Conservation (phyloP, 352 stramenopile genomes). For the Pythium catenulatum region DNA sequence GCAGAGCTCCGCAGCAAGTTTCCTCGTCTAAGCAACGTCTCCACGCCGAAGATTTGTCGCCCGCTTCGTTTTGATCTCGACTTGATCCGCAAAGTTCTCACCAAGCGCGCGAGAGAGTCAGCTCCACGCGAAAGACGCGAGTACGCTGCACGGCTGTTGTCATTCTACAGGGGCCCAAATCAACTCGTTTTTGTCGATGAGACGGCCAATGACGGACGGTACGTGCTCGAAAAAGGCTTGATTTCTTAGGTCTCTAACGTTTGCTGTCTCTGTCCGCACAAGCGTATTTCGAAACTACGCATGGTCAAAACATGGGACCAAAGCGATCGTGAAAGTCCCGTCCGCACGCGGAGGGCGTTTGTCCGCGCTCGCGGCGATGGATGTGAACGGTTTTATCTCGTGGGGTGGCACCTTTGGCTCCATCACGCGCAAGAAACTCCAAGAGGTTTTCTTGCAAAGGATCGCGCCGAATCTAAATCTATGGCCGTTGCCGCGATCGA, state of each 20-base stretch:
- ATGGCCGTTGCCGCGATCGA: conserved; percentile 56
- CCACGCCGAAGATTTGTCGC: not conserved
- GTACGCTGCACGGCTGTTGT: not conserved
- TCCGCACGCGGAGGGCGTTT: conserved; percentile 25
- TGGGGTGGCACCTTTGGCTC: no score
- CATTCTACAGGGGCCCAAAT: not conserved
- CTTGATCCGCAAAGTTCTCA: not conserved
- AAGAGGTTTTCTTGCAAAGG: not conserved
- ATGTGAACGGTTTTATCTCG: conserved; percentile 23
- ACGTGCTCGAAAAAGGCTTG: not conserved
- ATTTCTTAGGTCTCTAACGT: not conserved
- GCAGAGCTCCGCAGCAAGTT: not conserved
- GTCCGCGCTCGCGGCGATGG: conserved; percentile 35
- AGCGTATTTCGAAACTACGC: conserved; percentile 1
- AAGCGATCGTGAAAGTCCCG: not conserved
- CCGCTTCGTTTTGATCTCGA: not conserved
- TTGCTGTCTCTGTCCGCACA: not conserved
- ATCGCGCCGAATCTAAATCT: conserved; percentile 50
- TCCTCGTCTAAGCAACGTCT: no score
- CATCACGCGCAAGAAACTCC: conserved; percentile 35
- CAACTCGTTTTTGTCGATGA: not conserved
- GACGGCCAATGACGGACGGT: conserved; percentile 13
- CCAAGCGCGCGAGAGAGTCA: not conserved
- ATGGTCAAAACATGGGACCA: conserved; percentile 28
- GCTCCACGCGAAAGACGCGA: not conserved